Evolutionary conservation across 139 green algal genomes (phyloP).

Genomic region (Limnomonas spitsbergensis): DNA sequence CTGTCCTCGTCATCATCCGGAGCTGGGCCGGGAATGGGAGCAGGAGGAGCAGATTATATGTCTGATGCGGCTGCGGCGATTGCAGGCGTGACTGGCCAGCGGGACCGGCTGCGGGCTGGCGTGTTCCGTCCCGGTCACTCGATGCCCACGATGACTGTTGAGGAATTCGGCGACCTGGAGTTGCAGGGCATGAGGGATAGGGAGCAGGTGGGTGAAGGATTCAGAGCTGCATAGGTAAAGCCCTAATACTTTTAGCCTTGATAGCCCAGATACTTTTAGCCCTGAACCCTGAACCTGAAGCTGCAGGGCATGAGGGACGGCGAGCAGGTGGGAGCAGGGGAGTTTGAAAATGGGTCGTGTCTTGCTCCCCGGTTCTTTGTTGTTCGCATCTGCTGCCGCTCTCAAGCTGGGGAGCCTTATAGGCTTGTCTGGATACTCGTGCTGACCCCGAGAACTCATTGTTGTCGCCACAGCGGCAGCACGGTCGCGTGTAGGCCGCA

Average conservation of each 20-base stretch:
- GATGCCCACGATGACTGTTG: conserved; percentile 72
- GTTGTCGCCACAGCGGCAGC: no score
- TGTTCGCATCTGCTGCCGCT: no score
- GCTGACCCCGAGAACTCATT: no score
- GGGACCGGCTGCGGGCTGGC: neutral
- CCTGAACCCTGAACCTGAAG: conserved; percentile 21
- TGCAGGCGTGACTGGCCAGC: neutral
- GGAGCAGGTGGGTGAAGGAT: conserved; percentile 6
- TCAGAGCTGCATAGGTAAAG: neutral
- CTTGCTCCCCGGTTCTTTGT: no score
- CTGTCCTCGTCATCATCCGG: neutral
- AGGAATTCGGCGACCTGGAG: conserved; percentile 50
- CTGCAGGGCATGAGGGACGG: conserved; percentile 17
- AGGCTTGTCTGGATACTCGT: no score
- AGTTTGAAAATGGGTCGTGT: no score
- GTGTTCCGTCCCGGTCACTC: conserved; percentile 79
- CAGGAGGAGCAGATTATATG: no score
- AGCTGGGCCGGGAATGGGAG: no score
- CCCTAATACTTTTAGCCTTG: neutral
- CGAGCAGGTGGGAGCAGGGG: neutral
- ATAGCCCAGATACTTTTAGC: neutral
- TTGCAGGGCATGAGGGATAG: conserved; percentile 17
- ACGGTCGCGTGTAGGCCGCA: no score
- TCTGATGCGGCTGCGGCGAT: no score
- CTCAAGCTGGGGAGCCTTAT: no score